A percentile compares a stretch with the other conserved stretches of the same genome.
Evolutionary conservation across 176 grass and related monocot species (phyloP).

Genomic region (Puccinellia tenuiflora): DNA sequence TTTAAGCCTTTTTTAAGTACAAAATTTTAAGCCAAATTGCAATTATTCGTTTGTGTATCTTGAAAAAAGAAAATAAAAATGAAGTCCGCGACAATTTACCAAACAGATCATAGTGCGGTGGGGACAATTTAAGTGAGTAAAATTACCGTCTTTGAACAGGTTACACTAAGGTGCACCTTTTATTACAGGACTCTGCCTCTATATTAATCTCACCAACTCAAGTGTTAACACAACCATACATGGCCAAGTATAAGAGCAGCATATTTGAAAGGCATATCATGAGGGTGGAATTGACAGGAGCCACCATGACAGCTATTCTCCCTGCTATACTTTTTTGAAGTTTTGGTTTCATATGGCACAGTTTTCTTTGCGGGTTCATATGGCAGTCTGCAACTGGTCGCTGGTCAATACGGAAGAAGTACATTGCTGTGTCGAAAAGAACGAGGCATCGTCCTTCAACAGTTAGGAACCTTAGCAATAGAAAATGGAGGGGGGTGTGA

Average conservation of each 20-base stretch:
- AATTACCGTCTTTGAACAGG: neutral
- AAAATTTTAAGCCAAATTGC: neutral
- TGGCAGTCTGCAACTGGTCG: constrained; percentile 6
- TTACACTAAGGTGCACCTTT: neutral
- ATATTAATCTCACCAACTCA: neutral
- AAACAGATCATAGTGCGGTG: neutral
- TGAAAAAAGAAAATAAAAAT: neutral
- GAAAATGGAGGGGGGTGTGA: constrained; percentile 11
- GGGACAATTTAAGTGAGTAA: neutral
- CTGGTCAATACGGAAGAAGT: constrained; percentile 20
- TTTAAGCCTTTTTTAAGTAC: neutral
- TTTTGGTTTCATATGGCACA: neutral
- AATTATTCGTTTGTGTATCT: neutral
- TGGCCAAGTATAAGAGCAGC: neutral
- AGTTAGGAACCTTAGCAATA: neutral
- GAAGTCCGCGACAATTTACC: neutral
- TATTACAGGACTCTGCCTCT: neutral
- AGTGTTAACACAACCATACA: neutral
- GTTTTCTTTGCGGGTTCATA: neutral
- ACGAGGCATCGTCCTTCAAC: neutral
- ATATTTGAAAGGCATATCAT: constrained; percentile 24
- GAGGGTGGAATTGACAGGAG: neutral
- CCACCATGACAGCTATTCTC: neutral
- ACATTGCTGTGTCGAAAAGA: neutral
- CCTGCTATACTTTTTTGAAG: neutral